Evolutionary conservation across 2,329 filamentous ascomycete genomes (phyloP).

Genomic region (Septoria linicola): DNA sequence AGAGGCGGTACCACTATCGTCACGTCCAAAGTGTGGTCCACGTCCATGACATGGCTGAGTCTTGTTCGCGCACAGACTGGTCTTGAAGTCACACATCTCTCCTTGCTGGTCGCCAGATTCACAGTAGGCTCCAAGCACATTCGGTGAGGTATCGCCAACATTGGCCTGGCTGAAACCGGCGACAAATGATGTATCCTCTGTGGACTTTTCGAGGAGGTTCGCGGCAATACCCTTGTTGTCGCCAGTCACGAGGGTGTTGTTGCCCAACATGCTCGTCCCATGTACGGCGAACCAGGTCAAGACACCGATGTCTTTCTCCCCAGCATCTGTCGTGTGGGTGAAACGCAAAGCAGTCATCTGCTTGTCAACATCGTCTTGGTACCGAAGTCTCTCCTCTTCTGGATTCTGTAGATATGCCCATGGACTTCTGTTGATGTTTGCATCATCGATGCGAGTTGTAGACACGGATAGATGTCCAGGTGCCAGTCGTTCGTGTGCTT

Average conservation of each 20-base stretch:
- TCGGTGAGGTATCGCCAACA: conserved; percentile 87
- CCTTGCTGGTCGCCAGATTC: conserved; percentile 71
- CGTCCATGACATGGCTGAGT: conserved; percentile 71
- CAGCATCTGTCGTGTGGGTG: conserved; percentile 60
- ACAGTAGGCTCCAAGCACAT: conserved; percentile 82
- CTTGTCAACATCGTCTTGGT: conserved; percentile 69
- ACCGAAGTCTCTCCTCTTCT: conserved; percentile 67
- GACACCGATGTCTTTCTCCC: conserved; percentile 74
- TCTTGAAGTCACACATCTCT: conserved; percentile 68
- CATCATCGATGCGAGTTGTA: conserved; percentile 66
- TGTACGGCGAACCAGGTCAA: conserved; percentile 92
- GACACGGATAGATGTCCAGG: conserved; percentile 72
- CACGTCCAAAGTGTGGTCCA: conserved; percentile 65
- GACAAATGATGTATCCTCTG: conserved; percentile 67
- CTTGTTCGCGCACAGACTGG: conserved; percentile 78
- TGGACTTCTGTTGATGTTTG: conserved; percentile 85
- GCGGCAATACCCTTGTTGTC: conserved; percentile 96
- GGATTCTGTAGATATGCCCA: conserved; percentile 89
- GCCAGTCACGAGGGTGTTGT: conserved; percentile 88
- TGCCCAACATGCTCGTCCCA: conserved; percentile 84
- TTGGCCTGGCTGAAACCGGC: conserved; percentile 91
- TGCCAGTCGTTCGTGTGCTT: conserved; percentile 71
- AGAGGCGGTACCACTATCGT: conserved; percentile 66
- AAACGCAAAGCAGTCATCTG: conserved; percentile 78
- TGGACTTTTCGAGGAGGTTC: conserved; percentile 71